Conservation (phyloP, 768 basidiomycete species). For the Hericium alpestre region DNA sequence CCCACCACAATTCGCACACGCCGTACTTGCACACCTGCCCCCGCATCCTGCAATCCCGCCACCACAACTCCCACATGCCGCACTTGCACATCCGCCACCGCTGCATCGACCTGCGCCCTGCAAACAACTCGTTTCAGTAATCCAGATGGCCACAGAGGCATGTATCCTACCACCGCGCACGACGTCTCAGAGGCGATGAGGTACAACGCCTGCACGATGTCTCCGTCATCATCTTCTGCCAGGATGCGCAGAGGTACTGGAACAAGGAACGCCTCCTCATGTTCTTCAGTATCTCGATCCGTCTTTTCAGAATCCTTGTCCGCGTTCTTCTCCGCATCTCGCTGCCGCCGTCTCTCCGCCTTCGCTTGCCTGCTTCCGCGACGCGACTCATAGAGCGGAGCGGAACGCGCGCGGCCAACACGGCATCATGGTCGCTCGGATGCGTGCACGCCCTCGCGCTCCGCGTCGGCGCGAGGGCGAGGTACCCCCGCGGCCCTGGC, state of each 20-base stretch:
- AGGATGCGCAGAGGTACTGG: conserved; percentile 27
- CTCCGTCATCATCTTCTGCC: neutral
- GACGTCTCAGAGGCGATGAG: neutral
- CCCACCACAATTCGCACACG: neutral
- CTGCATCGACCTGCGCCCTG: neutral
- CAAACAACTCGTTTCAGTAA: neutral
- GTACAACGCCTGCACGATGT: no score
- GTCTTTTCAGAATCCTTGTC: conserved; percentile 3
- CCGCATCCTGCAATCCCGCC: neutral
- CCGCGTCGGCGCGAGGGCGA: conserved; percentile 22
- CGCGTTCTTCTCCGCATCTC: conserved; percentile 14
- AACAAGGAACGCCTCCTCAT: conserved; percentile 28
- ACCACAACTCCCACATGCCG: neutral
- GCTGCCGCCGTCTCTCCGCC: neutral
- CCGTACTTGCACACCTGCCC: neutral
- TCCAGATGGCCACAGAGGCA: neutral
- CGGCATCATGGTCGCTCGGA: conserved; percentile 42
- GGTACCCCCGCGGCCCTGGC: conserved; percentile 12
- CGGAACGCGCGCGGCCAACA: conserved; percentile 19
- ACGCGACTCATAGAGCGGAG: conserved; percentile 1
- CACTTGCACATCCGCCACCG: neutral
- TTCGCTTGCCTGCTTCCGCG: neutral
- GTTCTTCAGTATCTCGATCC: conserved; percentile 8
- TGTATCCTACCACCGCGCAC: neutral
- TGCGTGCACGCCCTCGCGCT: conserved; percentile 39